phyloP scores from a whole-genome alignment of 306 rosid genomes.

The Canavalia ensiformis region DNA sequence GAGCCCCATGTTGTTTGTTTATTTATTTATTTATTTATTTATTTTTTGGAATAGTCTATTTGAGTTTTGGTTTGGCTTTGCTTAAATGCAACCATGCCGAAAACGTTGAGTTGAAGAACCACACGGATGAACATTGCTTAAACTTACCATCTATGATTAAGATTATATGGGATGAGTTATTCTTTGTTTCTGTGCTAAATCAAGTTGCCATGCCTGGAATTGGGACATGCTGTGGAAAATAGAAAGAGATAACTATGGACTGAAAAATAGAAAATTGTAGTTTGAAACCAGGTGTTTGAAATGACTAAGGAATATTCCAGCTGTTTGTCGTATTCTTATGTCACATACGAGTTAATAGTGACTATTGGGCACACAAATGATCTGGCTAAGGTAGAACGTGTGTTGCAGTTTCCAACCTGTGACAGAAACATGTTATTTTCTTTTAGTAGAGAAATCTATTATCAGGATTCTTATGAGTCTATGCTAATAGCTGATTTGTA shows the following conservation, averaged over 20 bases:
- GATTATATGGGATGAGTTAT: background rate
- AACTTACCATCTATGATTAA: constrained; percentile 5
- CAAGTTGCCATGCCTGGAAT: background rate
- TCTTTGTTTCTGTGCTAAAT: constrained; percentile 1
- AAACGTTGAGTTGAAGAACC: background rate
- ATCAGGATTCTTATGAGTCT: background rate
- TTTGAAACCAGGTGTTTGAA: background rate
- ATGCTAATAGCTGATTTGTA: constrained; percentile 10
- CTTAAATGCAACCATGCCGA: background rate
- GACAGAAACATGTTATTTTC: background rate
- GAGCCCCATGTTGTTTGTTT: background rate
- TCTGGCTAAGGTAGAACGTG: background rate
- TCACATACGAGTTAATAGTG: background rate
- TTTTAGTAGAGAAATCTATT: constrained; percentile 2
- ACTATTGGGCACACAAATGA: background rate
- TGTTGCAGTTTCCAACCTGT: constrained; percentile 6
- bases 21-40: background rate
- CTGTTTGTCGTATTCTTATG: background rate
- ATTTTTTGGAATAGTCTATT: background rate
- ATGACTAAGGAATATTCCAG: background rate
- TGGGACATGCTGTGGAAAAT: background rate
- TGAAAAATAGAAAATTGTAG: background rate
- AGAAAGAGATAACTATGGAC: background rate
- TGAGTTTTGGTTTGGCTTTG: background rate
- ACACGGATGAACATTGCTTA: background rate